Evolutionary conservation across 202 grass and related monocot genomes (phyloP), one percentile per base, ranked within the genome.

Genomic region (Carex arenaria): DNA sequence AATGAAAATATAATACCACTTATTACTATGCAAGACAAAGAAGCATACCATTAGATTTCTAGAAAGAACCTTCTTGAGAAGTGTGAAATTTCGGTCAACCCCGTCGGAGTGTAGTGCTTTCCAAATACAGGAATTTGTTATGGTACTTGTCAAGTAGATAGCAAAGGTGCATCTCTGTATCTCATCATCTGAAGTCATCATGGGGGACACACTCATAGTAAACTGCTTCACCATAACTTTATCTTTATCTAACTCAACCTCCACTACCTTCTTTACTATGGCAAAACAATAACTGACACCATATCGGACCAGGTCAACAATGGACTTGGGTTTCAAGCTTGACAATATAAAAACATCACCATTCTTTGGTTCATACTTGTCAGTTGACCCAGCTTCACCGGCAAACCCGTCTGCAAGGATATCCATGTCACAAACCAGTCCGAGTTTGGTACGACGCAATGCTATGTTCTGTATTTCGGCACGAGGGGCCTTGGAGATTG

Each of bases 281-380:
- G 90, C 83, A 19, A 92, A 11, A 77, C 82, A 88, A 84, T 93
- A 90, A 72, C 51, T 82, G 17, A 88, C 64, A 57, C 73, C 82
- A 49, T 88, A 85, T 36, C 88, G 83, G 31, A 85, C 20, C 0
- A 97, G 80, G 14, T 91, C 90, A 2, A 80, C 64, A 10, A 40
- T 73, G 51, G 64, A 2, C 84, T 88, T 78, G 19, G 84, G 73
- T 71, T 87, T 88, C 13, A 75, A 68, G 36, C 84, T 93, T 51
- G 92, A 94, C 14, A 97, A 82, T 69, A 97, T 42, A 23, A 93
- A 94, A 45, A 94, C 66, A 32, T 97, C 94, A 5, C 92, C 85
- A 23, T 85, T 91, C 54, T 89, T 88, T 22, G 87, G 77, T 10
- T 84, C 88, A 54, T 97, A 94, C 22, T 31, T n/a, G 26, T 91